Evolutionary conservation across 2,329 filamentous ascomycete genomes (phyloP).

Genomic region (Rosellinia necatrix): DNA sequence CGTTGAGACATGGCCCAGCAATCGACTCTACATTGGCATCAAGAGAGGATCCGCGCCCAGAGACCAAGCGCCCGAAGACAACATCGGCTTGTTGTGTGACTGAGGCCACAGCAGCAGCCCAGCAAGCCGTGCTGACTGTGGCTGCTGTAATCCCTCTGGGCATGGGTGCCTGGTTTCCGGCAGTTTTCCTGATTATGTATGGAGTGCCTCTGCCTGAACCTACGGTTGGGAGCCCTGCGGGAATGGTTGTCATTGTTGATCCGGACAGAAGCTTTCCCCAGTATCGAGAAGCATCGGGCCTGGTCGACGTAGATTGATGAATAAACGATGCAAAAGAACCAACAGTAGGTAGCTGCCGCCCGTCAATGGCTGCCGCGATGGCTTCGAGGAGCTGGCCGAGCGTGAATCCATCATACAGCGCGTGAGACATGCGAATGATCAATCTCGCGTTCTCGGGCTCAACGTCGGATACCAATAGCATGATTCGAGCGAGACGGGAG

Average conservation of each 20-base stretch:
- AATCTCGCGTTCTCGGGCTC: not conserved
- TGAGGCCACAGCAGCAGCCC: not conserved
- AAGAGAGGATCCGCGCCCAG: not conserved
- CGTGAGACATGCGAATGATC: not conserved
- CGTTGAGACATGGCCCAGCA: not conserved
- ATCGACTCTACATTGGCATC: not conserved
- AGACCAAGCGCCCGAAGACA: not conserved
- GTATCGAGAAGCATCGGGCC: not conserved
- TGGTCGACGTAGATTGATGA: not conserved
- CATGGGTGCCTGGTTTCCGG: not conserved
- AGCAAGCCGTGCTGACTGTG: not conserved
- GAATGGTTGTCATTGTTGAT: not conserved
- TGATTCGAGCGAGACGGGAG: not conserved
- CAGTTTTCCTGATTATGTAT: conserved; percentile 1
- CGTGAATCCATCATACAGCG: conserved; percentile 2
- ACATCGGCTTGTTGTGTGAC: not conserved
- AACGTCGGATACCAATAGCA: not conserved
- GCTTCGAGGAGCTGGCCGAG: not conserved
- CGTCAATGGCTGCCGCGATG: not conserved
- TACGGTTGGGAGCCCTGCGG: not conserved
- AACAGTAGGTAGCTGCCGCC: not conserved
- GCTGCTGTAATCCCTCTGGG: not conserved
- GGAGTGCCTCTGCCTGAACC: not conserved
- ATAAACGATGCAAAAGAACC: not conserved
- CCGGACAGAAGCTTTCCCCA: conserved; percentile 1